Evolutionary conservation across 2,329 filamentous ascomycete genomes (phyloP).

Genomic region (Aspergillus alliaceus): DNA sequence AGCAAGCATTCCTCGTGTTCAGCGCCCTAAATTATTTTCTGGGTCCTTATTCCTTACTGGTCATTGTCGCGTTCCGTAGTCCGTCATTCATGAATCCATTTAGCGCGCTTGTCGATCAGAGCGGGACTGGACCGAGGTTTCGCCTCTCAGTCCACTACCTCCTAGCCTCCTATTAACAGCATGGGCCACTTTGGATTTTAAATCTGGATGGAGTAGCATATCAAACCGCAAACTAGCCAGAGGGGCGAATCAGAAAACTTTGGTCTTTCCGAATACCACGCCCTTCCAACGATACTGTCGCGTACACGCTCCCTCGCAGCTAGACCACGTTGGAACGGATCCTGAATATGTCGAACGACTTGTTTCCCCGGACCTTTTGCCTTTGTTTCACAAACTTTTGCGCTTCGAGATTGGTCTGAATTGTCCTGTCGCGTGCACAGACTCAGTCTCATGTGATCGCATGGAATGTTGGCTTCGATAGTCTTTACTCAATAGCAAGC

Average conservation of each 20-base stretch:
- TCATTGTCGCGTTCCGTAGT: conserved; percentile 2
- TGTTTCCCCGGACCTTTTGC: conserved; percentile 12
- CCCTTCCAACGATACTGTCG: conserved; percentile 4
- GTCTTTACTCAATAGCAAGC: neutral
- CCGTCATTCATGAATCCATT: conserved; percentile 1
- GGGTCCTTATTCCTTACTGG: conserved; percentile 1
- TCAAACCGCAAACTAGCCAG: neutral
- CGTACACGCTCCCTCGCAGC: conserved; percentile 13
- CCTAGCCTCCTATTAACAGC: neutral
- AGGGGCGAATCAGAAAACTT: neutral
- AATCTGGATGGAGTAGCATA: neutral
- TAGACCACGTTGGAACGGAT: conserved; percentile 11
- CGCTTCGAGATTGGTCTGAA: conserved; percentile 6
- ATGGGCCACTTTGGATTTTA: neutral
- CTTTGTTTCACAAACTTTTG: conserved; percentile 11
- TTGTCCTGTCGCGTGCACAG: neutral
- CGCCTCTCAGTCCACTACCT: conserved; percentile 3
- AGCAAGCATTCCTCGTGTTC: conserved; percentile 3
- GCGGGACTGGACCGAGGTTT: conserved; percentile 12
- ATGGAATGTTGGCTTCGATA: conserved; percentile 12
- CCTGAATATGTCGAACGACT: conserved; percentile 25
- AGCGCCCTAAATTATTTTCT: neutral
- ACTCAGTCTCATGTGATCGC: conserved; percentile 5
- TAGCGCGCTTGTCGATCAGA: conserved; percentile 7
- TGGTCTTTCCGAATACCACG: conserved; percentile 3